A percentile compares a stretch with the other conserved stretches of the same genome.
phyloP scores from a whole-genome alignment of 73 alveolate species.

The Paramecium caudatum region DNA sequence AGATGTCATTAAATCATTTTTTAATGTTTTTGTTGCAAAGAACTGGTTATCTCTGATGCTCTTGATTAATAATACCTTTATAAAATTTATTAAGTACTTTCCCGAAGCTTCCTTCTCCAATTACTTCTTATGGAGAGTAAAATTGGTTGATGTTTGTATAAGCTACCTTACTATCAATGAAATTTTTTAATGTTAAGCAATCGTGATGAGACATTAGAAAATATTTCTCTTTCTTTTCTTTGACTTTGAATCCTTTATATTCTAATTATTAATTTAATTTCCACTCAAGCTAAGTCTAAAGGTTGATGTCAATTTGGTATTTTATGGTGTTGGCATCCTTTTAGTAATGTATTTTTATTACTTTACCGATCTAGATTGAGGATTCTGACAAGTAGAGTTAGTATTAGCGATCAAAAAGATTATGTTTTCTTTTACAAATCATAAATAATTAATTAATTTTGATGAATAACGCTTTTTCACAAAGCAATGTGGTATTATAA shows the following conservation, averaged over 20 bases:
- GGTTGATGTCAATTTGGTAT: background rate
- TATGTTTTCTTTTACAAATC: constrained; percentile 32
- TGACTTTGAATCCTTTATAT: constrained; percentile 14
- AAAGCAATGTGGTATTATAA: too few relatives aligned
- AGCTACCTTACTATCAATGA: background rate
- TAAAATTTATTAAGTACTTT: background rate
- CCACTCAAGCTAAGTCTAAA: constrained; percentile 2
- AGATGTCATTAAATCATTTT: constrained; percentile 27
- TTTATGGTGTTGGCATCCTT: background rate
- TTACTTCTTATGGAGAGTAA: background rate
- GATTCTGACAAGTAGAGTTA: constrained; percentile 16
- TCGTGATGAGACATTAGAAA: background rate
- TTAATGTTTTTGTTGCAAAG: constrained; percentile 12
- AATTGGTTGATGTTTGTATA: background rate
- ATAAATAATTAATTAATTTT: too few relatives aligned
- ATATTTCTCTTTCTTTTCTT: constrained; percentile 29
- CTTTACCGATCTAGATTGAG: constrained; percentile 16
- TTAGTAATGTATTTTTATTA: background rate
- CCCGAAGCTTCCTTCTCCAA: constrained; percentile 41
- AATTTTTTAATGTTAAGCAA: background rate
- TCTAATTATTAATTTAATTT: background rate
- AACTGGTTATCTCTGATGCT: background rate
- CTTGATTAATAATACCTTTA: background rate
- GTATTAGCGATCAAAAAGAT: constrained; percentile 23
- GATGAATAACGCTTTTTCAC: too few relatives aligned